Evolutionary conservation across 805 yeast genomes (phyloP).

Genomic region (Torulaspora maleeae): DNA sequence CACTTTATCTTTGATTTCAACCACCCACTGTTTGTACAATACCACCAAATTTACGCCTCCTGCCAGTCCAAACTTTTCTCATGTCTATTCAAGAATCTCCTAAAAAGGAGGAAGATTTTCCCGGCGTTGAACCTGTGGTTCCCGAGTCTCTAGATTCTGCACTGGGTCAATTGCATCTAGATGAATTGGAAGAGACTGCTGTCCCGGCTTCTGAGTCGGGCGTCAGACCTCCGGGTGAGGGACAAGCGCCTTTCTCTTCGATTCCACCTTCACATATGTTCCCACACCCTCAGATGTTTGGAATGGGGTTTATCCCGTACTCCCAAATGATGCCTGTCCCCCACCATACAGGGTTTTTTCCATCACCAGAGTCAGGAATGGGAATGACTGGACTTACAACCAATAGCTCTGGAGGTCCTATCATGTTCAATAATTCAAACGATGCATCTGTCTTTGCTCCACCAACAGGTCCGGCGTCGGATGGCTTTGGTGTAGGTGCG

Average conservation of each 20-base stretch:
- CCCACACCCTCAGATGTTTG: constrained; percentile 29
- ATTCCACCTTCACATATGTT: constrained; percentile 18
- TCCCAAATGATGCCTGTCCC: constrained; percentile 34
- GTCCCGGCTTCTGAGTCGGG: constrained; percentile 5
- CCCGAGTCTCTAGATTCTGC: constrained; percentile 32
- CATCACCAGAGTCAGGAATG: constrained; percentile 19
- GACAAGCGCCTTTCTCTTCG: constrained; percentile 5
- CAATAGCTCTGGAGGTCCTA: constrained; percentile 4
- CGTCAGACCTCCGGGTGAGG: not conserved
- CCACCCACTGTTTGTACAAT: constrained; percentile 4
- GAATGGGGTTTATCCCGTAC: constrained; percentile 33
- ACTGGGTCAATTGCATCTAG: constrained; percentile 32
- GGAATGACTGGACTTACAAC: constrained; percentile 2
- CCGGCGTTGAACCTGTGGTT: constrained; percentile 25
- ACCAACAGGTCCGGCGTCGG: constrained; percentile 9
- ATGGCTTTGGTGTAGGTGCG: constrained; percentile 6
- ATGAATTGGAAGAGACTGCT: constrained; percentile 19
- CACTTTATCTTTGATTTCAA: constrained; percentile 2
- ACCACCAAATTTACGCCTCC: not conserved
- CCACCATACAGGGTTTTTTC: constrained; percentile 28
- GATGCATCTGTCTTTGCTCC: constrained; percentile 17
- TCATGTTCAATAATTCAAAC: constrained; percentile 15
- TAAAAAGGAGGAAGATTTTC: constrained; percentile 9
- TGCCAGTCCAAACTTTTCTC: not conserved
- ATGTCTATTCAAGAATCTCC: constrained; percentile 15